A percentile compares a stretch with the other conserved stretches of the same genome.
Conservation (phyloP, 495 filamentous ascomycete genomes). For the Neurospora discreta region DNA sequence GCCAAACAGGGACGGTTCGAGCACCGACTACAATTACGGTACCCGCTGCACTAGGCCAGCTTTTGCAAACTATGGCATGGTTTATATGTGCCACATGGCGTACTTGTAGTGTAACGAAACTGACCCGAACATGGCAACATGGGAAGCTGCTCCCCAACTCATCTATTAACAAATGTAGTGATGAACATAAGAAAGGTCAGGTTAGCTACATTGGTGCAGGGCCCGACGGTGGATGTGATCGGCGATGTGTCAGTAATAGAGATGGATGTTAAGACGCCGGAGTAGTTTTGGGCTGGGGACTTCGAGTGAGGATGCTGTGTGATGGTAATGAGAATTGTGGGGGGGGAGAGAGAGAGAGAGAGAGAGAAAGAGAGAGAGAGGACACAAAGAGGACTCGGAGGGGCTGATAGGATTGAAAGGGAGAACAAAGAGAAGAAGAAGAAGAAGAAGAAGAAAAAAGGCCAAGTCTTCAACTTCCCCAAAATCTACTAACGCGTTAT, state of each 20-base stretch:
- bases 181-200: too few relatives aligned
- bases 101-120: neutral
- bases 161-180: too few relatives aligned
- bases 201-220: too few relatives aligned
- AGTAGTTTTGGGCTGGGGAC: too few relatives aligned
- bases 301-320: neutral
- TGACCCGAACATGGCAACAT: too few relatives aligned
- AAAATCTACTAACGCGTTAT: constrained; percentile 20
- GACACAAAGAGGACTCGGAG: too few relatives aligned
- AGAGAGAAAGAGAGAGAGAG: neutral
- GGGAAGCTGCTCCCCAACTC: too few relatives aligned
- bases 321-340: neutral
- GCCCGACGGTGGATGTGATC: too few relatives aligned
- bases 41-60: neutral
- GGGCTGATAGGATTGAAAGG: too few relatives aligned
- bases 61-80: neutral
- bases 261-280: too few relatives aligned
- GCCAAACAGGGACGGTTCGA: neutral
- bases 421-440: neutral
- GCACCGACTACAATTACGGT: neutral
- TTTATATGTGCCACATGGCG: neutral
- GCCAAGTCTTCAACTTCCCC: constrained; percentile 16
- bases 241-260: too few relatives aligned
- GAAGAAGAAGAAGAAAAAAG: neutral
- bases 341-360: neutral